A percentile compares a stretch with the other conserved stretches of the same genome.
phyloP scores from a whole-genome alignment of 768 basidiomycete species.

The Trametopsis cervina region DNA sequence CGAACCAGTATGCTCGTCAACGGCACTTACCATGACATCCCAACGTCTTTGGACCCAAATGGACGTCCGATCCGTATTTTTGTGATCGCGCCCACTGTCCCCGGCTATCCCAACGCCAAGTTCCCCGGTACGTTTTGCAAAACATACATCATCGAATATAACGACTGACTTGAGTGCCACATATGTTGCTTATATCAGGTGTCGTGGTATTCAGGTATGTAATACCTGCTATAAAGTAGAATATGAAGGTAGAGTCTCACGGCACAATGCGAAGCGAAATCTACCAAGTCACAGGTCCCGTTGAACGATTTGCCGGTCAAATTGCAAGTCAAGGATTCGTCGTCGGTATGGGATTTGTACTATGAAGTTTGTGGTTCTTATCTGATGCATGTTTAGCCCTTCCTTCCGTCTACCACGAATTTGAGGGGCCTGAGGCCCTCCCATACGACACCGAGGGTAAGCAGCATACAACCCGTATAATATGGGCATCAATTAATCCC shows the following conservation, averaged over 20 bases:
- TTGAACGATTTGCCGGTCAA: slow-evolving; percentile 86
- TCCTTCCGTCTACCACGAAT: slow-evolving; percentile 88
- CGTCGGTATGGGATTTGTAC: slow-evolving; percentile 69
- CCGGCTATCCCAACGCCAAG: slow-evolving; percentile 82
- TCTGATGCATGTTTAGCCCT: slow-evolving; percentile 67
- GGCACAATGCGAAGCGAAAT: slow-evolving; percentile 58
- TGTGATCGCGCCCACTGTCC: slow-evolving; percentile 71
- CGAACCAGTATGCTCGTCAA: slow-evolving; percentile 82
- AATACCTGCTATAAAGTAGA: background rate
- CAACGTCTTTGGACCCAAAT: slow-evolving; percentile 53
- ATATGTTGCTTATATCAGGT: slow-evolving; percentile 54
- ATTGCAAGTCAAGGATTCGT: slow-evolving; percentile 85
- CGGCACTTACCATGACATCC: slow-evolving; percentile 71
- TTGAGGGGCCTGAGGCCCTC: slow-evolving; percentile 81
- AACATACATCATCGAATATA: background rate
- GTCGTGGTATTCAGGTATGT: slow-evolving; percentile 75
- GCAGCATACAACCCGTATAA: background rate
- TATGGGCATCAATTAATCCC: background rate
- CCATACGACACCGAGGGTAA: slow-evolving; percentile 82
- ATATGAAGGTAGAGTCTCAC: background rate
- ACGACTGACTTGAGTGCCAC: background rate
- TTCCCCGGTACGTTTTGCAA: slow-evolving; percentile 76
- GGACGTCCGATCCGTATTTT: slow-evolving; percentile 73
- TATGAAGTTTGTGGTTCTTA: background rate
- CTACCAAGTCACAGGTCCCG: slow-evolving; percentile 94